A percentile compares a stretch with the other conserved stretches of the same genome.
Evolutionary conservation across 1,139 yeast species (phyloP).

Genomic region (Pichia sp.): DNA sequence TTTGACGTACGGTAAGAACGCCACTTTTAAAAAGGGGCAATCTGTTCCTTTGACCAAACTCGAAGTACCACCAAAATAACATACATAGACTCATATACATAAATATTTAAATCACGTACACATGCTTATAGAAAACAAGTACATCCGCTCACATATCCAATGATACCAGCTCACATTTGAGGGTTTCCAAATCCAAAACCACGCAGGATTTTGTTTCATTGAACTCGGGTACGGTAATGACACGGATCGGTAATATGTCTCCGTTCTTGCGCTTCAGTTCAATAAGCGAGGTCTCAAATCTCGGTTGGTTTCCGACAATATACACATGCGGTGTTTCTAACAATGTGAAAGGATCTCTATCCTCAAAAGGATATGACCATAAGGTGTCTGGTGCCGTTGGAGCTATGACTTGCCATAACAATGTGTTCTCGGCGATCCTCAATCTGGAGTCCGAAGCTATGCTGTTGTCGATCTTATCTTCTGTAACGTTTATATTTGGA

Average conservation of each 20-base stretch:
- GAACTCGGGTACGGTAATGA: constrained; percentile 70
- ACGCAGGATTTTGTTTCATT: constrained; percentile 59
- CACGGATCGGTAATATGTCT: constrained; percentile 31
- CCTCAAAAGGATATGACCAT: constrained; percentile 80
- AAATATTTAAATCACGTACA: too few species aligned
- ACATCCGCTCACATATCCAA: constrained; percentile 3
- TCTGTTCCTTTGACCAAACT: constrained; percentile 31
- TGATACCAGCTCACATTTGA: constrained; percentile 37
- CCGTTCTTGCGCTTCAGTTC: constrained; percentile 28
- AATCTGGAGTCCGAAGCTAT: constrained; percentile 28
- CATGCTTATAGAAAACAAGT: not conserved
- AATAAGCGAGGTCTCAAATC: constrained; percentile 35
- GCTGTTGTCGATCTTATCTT: constrained; percentile 23
- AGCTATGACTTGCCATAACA: constrained; percentile 78
- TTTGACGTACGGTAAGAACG: constrained; percentile 35
- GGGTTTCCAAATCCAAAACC: constrained; percentile 50
- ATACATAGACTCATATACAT: not conserved
- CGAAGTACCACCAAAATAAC: constrained; percentile 7
- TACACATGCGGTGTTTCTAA: constrained; percentile 77
- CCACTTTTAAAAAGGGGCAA: constrained; percentile 25
- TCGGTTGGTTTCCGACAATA: constrained; percentile 76
- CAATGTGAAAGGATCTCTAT: constrained; percentile 73
- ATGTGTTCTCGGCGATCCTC: constrained; percentile 56
- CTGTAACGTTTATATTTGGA: constrained; percentile 27
- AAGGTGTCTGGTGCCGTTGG: constrained; percentile 98